Conservation (phyloP, 768 basidiomycete species). For the Agrocybe pediades region DNA sequence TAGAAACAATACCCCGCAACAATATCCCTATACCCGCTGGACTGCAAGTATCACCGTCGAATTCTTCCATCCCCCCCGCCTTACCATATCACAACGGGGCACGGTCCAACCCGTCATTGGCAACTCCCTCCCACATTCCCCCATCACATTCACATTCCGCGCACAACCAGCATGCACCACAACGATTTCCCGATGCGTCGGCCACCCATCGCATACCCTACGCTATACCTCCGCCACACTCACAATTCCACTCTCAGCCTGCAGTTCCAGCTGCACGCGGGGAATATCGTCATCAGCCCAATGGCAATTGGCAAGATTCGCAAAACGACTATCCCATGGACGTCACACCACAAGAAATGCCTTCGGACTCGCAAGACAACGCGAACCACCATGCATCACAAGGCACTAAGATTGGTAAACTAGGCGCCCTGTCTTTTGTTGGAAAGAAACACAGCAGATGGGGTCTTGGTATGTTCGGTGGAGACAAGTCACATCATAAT, state of each 20-base stretch:
- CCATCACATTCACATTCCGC: conserved; percentile 51
- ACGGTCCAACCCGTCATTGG: conserved; percentile 31
- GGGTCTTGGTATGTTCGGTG: conserved; percentile 72
- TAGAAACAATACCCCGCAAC: conserved; percentile 72
- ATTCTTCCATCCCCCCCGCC: conserved; percentile 31
- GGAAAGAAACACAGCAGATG: conserved; percentile 72
- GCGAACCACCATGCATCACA: conserved; percentile 40
- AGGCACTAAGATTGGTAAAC: conserved; percentile 56
- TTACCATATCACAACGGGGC: conserved; percentile 37
- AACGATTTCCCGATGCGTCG: conserved; percentile 46
- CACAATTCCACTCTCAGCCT: conserved; percentile 19
- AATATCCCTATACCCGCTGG: conserved; percentile 64
- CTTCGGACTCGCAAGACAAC: conserved; percentile 35
- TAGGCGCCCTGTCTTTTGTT: conserved; percentile 60
- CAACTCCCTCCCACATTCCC: conserved; percentile 37
- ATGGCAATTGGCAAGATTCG: conserved; percentile 24
- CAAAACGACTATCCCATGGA: conserved; percentile 65
- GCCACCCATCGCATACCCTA: conserved; percentile 57
- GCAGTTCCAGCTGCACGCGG: conserved; percentile 24
- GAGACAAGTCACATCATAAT: conserved; percentile 66
- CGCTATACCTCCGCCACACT: conserved; percentile 29
- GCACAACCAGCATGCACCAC: conserved; percentile 37
- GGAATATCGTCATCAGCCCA: conserved; percentile 30
- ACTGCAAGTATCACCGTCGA: conserved; percentile 41
- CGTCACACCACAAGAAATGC: conserved; percentile 47